These are phyloP conservation scores for Ophiosphaerella korrae DNA, from an alignment of 2,329 filamentous ascomycete genomes.

Conservation along the genomic window DNA sequence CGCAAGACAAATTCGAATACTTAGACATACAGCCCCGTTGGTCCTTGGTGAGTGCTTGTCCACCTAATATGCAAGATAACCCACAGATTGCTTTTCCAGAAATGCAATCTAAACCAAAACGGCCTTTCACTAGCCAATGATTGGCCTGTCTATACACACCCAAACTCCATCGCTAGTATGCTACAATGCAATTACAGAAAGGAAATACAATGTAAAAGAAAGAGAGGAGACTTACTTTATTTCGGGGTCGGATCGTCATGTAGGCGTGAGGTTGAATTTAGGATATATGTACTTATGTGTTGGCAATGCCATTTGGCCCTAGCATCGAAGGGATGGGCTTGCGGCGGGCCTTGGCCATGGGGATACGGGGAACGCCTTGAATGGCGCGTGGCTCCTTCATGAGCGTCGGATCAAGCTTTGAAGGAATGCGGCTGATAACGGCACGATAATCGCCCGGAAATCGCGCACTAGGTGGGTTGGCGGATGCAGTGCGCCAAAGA, in stretches of 20 bases:
- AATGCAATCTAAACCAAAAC: slow-evolving; percentile 24
- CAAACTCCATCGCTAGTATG: slow-evolving; percentile 42
- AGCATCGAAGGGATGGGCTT: slow-evolving; percentile 56
- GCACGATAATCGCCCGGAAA: slow-evolving; percentile 61
- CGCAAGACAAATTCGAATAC: slow-evolving; percentile 10
- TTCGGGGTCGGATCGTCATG: slow-evolving; percentile 20
- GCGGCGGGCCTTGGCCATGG: slow-evolving; percentile 54
- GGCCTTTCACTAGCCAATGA: slow-evolving; percentile 7
- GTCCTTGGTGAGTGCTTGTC: not conserved
- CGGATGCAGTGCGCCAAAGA: slow-evolving; percentile 72
- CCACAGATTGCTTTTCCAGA: slow-evolving; percentile 30
- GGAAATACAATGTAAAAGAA: slow-evolving; percentile 9
- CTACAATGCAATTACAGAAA: slow-evolving; percentile 29
- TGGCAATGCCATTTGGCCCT: slow-evolving; percentile 33
- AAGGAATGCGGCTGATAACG: slow-evolving; percentile 66
- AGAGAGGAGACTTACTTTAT: slow-evolving; percentile 15
- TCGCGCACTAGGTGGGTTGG: slow-evolving; percentile 60
- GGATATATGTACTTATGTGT: slow-evolving; percentile 36
- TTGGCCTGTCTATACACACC: slow-evolving; percentile 17
- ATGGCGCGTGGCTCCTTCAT: slow-evolving; percentile 94
- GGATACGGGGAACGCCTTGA: slow-evolving; percentile 76
- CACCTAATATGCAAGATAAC: slow-evolving; percentile 29
- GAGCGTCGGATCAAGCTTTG: slow-evolving; percentile 80
- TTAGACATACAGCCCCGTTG: slow-evolving; percentile 2
- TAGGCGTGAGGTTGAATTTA: slow-evolving; percentile 7